Evolutionary conservation across 176 grass and related monocot genomes (phyloP).

Genomic region (Triticum timopheevii): DNA sequence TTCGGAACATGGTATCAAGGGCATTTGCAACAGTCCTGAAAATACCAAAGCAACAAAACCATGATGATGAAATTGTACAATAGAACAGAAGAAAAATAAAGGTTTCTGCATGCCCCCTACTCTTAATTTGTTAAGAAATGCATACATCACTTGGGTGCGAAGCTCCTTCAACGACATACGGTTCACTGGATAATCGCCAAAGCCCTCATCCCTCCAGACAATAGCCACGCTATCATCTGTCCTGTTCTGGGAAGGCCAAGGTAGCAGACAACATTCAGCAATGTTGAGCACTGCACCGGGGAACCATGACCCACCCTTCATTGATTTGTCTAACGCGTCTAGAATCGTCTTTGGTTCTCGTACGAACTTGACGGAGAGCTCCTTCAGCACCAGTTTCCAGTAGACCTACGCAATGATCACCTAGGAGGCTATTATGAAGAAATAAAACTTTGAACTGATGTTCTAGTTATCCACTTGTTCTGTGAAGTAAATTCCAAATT

Average conservation of each 20-base stretch:
- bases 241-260: conserved; percentile 58
- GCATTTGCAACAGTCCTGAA: conserved; percentile 73
- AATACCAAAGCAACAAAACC: conserved; percentile 20
- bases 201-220: conserved; percentile 82
- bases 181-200: conserved; percentile 74
- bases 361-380: conserved; percentile 63
- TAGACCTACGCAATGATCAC: conserved; percentile 51
- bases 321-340: conserved; percentile 62
- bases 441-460: not conserved
- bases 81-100: not conserved
- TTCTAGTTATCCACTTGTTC: not conserved
- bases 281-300: conserved; percentile 77
- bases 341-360: conserved; percentile 63
- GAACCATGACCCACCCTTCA: conserved; percentile 73
- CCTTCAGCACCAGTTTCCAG: conserved; percentile 72
- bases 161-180: conserved; percentile 76
- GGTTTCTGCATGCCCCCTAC: not conserved
- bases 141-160: conserved; percentile 72
- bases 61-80: not conserved
- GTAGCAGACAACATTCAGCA: conserved; percentile 89
- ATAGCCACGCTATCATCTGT: conserved; percentile 81
- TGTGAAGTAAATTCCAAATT: not conserved
- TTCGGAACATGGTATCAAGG: conserved; percentile 73
- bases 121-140: conserved; percentile 16
- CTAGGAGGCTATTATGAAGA: not conserved